Percentiles rank a stretch among this genome's conserved stretches.
phyloP scores from a whole-genome alignment of 2,329 filamentous ascomycete genomes.

The Claviceps purpurea region DNA sequence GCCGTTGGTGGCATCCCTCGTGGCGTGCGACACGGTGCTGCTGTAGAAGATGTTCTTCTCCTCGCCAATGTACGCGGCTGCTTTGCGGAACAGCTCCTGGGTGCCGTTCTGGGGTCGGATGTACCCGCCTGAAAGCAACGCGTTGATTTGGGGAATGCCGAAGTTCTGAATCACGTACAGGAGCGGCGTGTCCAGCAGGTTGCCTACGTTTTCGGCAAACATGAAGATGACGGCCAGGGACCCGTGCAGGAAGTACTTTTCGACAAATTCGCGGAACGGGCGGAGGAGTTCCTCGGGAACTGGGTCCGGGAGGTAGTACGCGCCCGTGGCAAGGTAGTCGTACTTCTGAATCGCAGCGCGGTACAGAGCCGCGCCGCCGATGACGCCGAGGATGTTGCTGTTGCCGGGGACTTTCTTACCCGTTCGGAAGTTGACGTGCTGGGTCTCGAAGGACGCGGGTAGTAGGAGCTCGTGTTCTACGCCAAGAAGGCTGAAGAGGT shows the following conservation, averaged over 20 bases:
- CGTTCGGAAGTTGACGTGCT: slow-evolving; percentile 11
- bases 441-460: slow-evolving; percentile 7
- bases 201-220: slow-evolving; percentile 24
- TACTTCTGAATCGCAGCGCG: background rate
- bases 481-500: slow-evolving; percentile 24
- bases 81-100: slow-evolving; percentile 14
- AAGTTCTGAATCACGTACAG: slow-evolving; percentile 26
- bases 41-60: slow-evolving; percentile 12
- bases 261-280: slow-evolving; percentile 27
- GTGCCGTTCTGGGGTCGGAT: slow-evolving; percentile 5
- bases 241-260: slow-evolving; percentile 25
- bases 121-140: slow-evolving; percentile 3
- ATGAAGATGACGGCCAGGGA: slow-evolving; percentile 21
- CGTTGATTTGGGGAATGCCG: slow-evolving; percentile 5
- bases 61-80: slow-evolving; percentile 13
- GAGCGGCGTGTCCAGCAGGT: slow-evolving; percentile 22
- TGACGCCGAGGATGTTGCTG: background rate
- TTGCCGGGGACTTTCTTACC: background rate
- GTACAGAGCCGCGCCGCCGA: background rate
- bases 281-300: slow-evolving; percentile 30
- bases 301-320: slow-evolving; percentile 23
- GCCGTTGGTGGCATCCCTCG: slow-evolving; percentile 9
- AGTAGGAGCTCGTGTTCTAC: slow-evolving; percentile 8
- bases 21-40: slow-evolving; percentile 11
- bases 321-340: slow-evolving; percentile 1